Percentiles rank a stretch among this genome's conserved stretches.
Conservation (phyloP, 805 yeast species). For the Cyberlindnera japonica region DNA sequence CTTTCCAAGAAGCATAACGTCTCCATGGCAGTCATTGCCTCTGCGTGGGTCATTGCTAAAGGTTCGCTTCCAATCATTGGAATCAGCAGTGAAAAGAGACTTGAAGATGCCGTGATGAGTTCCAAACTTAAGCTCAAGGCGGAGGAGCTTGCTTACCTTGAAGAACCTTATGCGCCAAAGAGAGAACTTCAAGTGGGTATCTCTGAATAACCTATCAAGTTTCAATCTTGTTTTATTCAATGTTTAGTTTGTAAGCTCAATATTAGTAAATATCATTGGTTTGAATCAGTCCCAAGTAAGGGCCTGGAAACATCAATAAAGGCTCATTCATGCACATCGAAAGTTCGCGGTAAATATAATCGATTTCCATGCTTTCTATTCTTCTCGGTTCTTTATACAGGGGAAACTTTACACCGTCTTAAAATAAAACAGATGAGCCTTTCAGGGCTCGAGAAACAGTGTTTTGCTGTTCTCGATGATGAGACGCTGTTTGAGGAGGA, state of each 20-base stretch:
- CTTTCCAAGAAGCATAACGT: slow-evolving; percentile 43
- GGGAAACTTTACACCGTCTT: not conserved
- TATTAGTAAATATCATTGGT: too few relatives aligned
- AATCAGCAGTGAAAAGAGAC: slow-evolving; percentile 40
- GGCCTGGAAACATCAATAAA: too few relatives aligned
- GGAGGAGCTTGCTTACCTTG: slow-evolving; percentile 16
- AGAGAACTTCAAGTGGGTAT: not conserved
- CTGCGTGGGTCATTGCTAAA: slow-evolving; percentile 49
- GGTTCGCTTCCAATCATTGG: slow-evolving; percentile 56
- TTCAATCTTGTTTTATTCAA: not conserved
- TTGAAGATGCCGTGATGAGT: slow-evolving; percentile 49
- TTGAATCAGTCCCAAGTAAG: too few relatives aligned
- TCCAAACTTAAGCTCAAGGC: slow-evolving; percentile 7
- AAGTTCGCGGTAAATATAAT: too few relatives aligned
- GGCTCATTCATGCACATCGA: too few relatives aligned
- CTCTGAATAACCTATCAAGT: too few relatives aligned
- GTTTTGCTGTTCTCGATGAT: slow-evolving; percentile 33
- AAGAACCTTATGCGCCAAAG: slow-evolving; percentile 17
- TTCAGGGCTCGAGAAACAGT: slow-evolving; percentile 24
- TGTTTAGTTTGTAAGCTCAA: not conserved
- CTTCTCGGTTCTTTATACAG: not conserved
- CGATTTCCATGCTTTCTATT: not conserved
- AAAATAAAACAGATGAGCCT: slow-evolving; percentile 6
- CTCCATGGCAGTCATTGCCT: slow-evolving; percentile 51
- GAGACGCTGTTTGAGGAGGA: slow-evolving; percentile 34